Percentiles rank a stretch among this genome's conserved stretches.
Evolutionary conservation across 768 basidiomycete genomes (phyloP).

Genomic region (Thelephora aurantiotincta): DNA sequence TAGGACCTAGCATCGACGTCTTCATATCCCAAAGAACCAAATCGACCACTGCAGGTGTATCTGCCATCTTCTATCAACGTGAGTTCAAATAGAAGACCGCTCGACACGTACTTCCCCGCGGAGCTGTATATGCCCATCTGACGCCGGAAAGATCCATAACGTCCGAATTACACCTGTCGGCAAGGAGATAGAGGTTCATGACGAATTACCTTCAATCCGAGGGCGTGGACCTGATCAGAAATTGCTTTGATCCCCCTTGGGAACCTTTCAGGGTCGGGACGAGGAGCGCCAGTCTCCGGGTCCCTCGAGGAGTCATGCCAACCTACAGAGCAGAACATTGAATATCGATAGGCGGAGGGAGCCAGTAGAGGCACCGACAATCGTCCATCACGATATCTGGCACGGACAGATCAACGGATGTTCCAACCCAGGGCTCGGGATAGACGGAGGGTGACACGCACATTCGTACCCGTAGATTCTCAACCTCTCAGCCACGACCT

Average conservation of each 20-base stretch:
- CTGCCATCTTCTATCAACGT: conserved; percentile 5
- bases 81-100: neutral
- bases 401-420: neutral
- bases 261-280: conserved; percentile 18
- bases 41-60: conserved; percentile 21
- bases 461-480: conserved; percentile 23
- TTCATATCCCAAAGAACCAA: conserved; percentile 26
- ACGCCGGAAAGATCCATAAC: neutral
- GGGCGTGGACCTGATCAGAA: conserved; percentile 18
- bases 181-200: neutral
- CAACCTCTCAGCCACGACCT: conserved; percentile 18
- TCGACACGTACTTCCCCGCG: conserved; percentile 16
- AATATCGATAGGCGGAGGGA: neutral
- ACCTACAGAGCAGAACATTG: conserved; percentile 8
- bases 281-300: conserved; percentile 17
- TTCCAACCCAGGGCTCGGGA: neutral
- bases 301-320: conserved; percentile 20
- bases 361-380: conserved; percentile 14
- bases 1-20: conserved; percentile 26
- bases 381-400: conserved; percentile 24
- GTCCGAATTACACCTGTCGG: neutral
- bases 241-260: conserved; percentile 17
- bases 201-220: conserved; percentile 19
- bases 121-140: conserved; percentile 23
- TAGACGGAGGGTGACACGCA: conserved; percentile 8